phyloP scores from a whole-genome alignment of 192 early-diverging fungal genomes.

The Umbelopsis vinacea region DNA sequence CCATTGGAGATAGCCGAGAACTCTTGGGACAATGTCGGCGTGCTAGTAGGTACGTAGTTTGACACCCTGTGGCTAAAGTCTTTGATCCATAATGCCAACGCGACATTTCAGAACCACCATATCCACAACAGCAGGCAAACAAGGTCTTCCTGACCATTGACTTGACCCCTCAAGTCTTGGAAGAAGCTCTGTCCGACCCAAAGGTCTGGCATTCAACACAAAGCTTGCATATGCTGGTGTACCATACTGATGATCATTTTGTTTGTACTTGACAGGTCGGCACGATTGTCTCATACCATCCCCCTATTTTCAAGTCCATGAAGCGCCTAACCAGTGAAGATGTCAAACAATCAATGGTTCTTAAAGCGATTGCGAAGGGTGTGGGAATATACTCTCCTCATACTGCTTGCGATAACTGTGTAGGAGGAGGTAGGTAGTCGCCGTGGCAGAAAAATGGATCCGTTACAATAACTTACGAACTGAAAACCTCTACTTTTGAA shows the following conservation, averaged over 20 bases:
- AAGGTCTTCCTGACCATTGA: conserved; percentile 93
- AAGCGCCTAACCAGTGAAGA: conserved; percentile 79
- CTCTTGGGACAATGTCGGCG: conserved; percentile 95
- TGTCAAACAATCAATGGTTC: conserved; percentile 79
- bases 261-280: conserved; percentile 55
- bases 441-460: no score
- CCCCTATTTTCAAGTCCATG: conserved; percentile 85
- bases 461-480: no score
- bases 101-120: conserved; percentile 72
- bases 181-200: conserved; percentile 77
- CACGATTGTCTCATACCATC: conserved; percentile 93
- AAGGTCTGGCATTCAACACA: conserved; percentile 19
- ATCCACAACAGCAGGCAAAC: conserved; percentile 68
- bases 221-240: neutral
- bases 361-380: conserved; percentile 82
- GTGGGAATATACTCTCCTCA: conserved; percentile 92
- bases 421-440: conserved; percentile 60
- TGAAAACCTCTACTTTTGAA: conserved; percentile 22
- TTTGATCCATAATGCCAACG: neutral
- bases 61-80: neutral
- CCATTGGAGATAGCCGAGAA: conserved; percentile 80
- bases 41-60: conserved; percentile 63
- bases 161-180: conserved; percentile 75
- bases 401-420: conserved; percentile 83
- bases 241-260: neutral